phyloP scores from a whole-genome alignment of 345 rosid genomes.

The Syzygium oleosum region DNA sequence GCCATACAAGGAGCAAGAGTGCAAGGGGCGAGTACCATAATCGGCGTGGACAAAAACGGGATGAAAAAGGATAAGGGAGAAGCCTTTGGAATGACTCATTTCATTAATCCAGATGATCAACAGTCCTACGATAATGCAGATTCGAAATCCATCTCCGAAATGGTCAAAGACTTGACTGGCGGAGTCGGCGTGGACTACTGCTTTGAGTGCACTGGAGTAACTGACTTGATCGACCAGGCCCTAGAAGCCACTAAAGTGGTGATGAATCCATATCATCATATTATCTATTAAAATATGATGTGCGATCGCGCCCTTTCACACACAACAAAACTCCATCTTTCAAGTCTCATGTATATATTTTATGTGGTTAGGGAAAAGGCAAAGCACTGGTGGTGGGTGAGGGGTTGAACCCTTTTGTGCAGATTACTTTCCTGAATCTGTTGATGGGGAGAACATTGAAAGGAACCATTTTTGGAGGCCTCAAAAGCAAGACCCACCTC shows the following conservation, averaged over 20 bases:
- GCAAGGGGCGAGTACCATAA: slow-evolving; percentile 47
- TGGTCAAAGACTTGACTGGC: slow-evolving; percentile 28
- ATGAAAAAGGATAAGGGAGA: slow-evolving; percentile 21
- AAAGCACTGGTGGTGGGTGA: slow-evolving; percentile 24
- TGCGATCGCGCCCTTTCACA: not conserved
- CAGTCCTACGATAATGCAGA: not conserved
- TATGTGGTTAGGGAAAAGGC: slow-evolving; percentile 33
- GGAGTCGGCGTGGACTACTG: slow-evolving; percentile 55
- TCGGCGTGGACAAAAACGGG: slow-evolving; percentile 53
- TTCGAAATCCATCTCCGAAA: slow-evolving; percentile 19
- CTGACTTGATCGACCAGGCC: slow-evolving; percentile 33
- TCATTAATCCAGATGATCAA: slow-evolving; percentile 46
- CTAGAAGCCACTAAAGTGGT: slow-evolving; percentile 44
- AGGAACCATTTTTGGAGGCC: slow-evolving; percentile 60
- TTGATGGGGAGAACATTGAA: slow-evolving; percentile 36
- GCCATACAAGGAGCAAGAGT: slow-evolving; percentile 48
- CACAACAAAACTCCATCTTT: not conserved
- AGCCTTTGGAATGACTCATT: slow-evolving; percentile 48
- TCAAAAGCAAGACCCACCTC: slow-evolving; percentile 40
- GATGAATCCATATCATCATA: not conserved
- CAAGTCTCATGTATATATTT: not conserved
- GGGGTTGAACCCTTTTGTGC: slow-evolving; percentile 10
- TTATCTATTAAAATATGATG: not conserved
- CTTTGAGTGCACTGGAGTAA: slow-evolving; percentile 53
- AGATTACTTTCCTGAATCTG: slow-evolving; percentile 11